Evolutionary conservation across 805 yeast species (phyloP).

Genomic region (Torulaspora gathmanii): DNA sequence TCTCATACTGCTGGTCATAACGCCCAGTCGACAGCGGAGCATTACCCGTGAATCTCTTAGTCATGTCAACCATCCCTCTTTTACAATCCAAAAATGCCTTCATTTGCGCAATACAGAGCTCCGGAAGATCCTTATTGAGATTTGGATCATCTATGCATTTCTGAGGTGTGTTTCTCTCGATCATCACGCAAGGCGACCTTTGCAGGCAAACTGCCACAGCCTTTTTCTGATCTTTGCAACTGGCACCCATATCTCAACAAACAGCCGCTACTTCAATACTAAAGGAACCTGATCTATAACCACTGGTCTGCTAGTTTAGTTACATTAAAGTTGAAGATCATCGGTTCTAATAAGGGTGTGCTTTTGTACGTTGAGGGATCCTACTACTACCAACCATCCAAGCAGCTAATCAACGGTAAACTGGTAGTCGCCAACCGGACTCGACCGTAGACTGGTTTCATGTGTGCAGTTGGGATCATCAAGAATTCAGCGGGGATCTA

Average conservation of each 20-base stretch:
- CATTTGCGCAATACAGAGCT: conserved; percentile 79
- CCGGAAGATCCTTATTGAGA: conserved; percentile 72
- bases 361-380: conserved; percentile 9
- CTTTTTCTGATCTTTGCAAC: conserved; percentile 89
- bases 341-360: background rate
- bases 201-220: conserved; percentile 96
- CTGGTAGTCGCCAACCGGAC: background rate
- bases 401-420: background rate
- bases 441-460: background rate
- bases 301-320: too few species aligned
- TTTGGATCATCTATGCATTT: conserved; percentile 81
- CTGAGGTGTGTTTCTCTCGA: conserved; percentile 84
- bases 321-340: background rate
- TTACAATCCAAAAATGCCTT: conserved; percentile 85
- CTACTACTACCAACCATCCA: background rate
- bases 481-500: background rate
- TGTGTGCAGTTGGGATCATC: background rate
- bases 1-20: conserved; percentile 81
- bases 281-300: background rate
- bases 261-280: background rate
- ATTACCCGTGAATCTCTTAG: conserved; percentile 87
- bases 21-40: conserved; percentile 91
- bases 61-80: conserved; percentile 85
- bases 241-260: conserved; percentile 49
- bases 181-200: conserved; percentile 91